Percentiles rank a stretch among this genome's conserved stretches.
phyloP scores from a whole-genome alignment of 176 grass and related monocot genomes.

The bread wheat (Triticum aestivum) region IWGSC_CS_RefSeq_v2.1 NC_057805.1:58893097-58893596 shows the following conservation, averaged over 20 bases:
- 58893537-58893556: constrained; percentile 71
- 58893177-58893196: constrained; percentile 81
- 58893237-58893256: constrained; percentile 7
- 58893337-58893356: neutral
- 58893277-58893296: neutral
- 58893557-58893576: constrained; percentile 65
- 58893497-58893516: neutral
- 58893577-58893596: constrained; percentile 80
- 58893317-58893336: constrained; percentile 1
- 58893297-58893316: constrained; percentile 1
- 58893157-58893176: constrained; percentile 76
- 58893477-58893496: neutral
- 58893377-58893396: neutral
- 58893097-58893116: constrained; percentile 81
- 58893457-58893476: neutral
- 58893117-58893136: constrained; percentile 67
- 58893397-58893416: neutral
- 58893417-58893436: neutral
- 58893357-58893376: constrained; percentile 8
- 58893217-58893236: neutral
- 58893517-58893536: constrained; percentile 50
- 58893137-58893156: constrained; percentile 63
- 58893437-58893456: neutral
- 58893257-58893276: neutral
- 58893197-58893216: constrained; percentile 31